A percentile compares a stretch with the other conserved stretches of the same genome.
These are phyloP conservation scores for Rhododendron ferrugineum DNA, from an alignment of 148 eudicot species.

Conservation along the genomic window DNA sequence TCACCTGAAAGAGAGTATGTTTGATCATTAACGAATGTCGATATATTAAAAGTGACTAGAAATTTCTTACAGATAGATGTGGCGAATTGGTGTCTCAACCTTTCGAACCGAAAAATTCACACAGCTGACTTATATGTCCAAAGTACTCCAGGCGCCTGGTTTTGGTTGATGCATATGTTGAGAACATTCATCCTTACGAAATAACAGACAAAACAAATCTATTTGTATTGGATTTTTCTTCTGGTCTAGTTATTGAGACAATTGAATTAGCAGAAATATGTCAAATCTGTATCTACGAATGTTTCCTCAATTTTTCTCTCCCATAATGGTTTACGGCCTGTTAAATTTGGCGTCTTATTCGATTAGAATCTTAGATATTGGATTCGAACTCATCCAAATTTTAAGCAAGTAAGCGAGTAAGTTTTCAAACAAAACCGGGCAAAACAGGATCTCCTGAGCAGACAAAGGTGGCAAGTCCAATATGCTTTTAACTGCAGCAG, in stretches of 20 bases:
- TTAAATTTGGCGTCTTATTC: too few relatives aligned
- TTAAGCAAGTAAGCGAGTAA: too few relatives aligned
- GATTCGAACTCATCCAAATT: too few relatives aligned
- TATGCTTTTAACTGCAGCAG: neutral
- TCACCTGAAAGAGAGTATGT: neutral
- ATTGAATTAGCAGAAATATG: neutral
- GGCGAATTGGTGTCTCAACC: neutral
- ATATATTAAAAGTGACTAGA: neutral
- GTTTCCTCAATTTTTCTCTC: neutral
- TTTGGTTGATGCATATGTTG: too few relatives aligned
- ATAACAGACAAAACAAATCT: too few relatives aligned
- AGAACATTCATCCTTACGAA: too few relatives aligned
- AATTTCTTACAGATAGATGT: neutral
- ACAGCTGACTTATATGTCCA: neutral
- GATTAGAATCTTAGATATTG: too few relatives aligned
- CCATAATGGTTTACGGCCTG: neutral
- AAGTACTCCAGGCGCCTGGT: too few relatives aligned
- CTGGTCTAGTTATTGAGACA: neutral
- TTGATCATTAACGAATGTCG: too few relatives aligned
- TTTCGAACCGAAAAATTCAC: neutral
- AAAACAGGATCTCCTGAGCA: neutral
- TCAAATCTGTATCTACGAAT: neutral
- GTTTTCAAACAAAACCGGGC: too few relatives aligned
- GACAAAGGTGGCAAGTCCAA: neutral
- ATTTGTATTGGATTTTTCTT: too few relatives aligned